These are phyloP conservation scores for Ilyonectria sp. DNA, from an alignment of 2,329 filamentous ascomycete species.

Conservation along the genomic window DNA sequence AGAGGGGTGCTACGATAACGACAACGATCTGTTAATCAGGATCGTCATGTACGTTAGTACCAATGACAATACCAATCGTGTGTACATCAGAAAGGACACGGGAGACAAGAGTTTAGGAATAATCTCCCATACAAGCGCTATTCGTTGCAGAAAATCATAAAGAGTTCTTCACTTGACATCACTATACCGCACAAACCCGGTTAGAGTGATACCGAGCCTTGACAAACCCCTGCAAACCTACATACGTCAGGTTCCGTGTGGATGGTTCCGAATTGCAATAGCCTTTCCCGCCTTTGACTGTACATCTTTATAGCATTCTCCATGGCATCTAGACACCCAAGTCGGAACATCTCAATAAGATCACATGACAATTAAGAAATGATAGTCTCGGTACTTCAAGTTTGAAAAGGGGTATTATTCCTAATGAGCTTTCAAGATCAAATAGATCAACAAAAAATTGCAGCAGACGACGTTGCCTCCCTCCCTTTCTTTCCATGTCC, in stretches of 20 bases:
- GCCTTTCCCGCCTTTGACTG: no score
- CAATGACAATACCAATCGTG: neutral
- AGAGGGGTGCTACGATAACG: neutral
- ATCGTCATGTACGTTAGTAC: neutral
- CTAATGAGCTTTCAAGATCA: slow-evolving; percentile 47
- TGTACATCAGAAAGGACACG: slow-evolving; percentile 17
- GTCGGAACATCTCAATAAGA: no score
- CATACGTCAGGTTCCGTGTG: no score
- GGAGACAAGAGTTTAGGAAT: slow-evolving; percentile 2
- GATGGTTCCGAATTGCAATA: no score
- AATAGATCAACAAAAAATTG: slow-evolving; percentile 43
- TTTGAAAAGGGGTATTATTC: slow-evolving; percentile 49
- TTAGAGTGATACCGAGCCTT: neutral
- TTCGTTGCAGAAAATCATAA: neutral
- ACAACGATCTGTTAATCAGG: neutral
- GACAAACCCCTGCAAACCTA: neutral
- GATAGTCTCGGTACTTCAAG: neutral
- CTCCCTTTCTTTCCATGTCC: slow-evolving; percentile 21
- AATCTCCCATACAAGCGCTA: slow-evolving; percentile 2
- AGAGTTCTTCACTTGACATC: no score
- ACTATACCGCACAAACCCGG: no score
- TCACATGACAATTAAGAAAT: no score
- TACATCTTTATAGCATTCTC: no score
- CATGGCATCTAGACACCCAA: neutral
- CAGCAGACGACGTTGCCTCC: slow-evolving; percentile 35